Evolutionary conservation across 371 early-diverging fungal genomes (phyloP).

Genomic region (Dichotomocladium elegans): DNA sequence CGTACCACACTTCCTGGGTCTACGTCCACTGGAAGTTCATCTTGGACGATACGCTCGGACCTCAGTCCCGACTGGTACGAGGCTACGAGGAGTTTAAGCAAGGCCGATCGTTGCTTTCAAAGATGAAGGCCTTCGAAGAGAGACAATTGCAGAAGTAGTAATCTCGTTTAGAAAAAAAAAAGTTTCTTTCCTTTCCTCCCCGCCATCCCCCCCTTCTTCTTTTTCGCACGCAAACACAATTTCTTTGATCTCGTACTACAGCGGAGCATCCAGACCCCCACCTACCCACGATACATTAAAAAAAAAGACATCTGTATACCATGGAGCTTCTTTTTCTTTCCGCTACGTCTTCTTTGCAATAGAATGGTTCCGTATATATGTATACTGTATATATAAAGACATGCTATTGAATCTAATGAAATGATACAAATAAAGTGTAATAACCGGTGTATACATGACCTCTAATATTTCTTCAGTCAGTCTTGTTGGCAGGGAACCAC

Average conservation of each 20-base stretch:
- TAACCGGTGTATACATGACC: background rate
- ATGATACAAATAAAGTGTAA: background rate
- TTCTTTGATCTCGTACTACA: no score
- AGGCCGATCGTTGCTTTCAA: constrained; percentile 49
- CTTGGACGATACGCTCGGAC: constrained; percentile 65
- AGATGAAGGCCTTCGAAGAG: constrained; percentile 25
- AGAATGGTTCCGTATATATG: no score
- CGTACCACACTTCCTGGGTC: constrained; percentile 89
- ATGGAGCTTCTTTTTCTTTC: no score
- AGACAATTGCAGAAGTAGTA: constrained; percentile 1
- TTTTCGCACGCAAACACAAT: no score
- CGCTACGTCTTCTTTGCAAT: no score
- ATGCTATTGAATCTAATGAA: no score
- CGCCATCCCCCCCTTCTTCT: background rate
- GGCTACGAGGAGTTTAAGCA: constrained; percentile 66
- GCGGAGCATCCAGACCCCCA: no score
- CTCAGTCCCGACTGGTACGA: constrained; percentile 81
- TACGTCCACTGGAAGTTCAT: constrained; percentile 83
- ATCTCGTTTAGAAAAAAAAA: constrained; percentile 1
- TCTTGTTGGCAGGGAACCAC: constrained; percentile 27
- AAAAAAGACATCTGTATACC: no score
- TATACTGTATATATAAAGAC: no score
- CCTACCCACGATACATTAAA: no score
- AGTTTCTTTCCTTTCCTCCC: background rate
- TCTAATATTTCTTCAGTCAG: background rate